phyloP scores from a whole-genome alignment of 306 rosid species.

The Astragalus membranaceus region DNA sequence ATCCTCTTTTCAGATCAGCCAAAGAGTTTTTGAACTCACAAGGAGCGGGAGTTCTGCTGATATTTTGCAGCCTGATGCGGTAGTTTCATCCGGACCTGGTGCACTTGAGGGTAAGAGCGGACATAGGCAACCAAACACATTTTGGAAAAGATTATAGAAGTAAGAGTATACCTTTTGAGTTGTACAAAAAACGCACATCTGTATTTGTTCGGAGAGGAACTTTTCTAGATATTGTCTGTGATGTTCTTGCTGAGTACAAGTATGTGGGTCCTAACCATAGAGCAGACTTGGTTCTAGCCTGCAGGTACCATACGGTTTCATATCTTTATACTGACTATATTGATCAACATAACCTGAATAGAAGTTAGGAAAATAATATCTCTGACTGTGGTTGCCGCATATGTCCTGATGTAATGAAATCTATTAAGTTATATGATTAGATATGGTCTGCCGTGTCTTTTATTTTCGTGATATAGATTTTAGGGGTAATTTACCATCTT shows the following conservation, averaged over 20 bases:
- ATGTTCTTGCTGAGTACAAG: constrained; percentile 77
- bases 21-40: constrained; percentile 66
- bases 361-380: background rate
- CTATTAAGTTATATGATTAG: background rate
- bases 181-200: constrained; percentile 77
- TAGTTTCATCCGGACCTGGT: constrained; percentile 21
- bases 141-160: constrained; percentile 30
- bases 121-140: constrained; percentile 25
- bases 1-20: constrained; percentile 69
- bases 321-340: constrained; percentile 1
- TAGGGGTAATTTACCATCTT: background rate
- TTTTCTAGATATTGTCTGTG: constrained; percentile 74
- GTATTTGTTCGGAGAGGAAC: constrained; percentile 53
- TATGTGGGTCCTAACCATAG: constrained; percentile 92
- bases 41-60: constrained; percentile 35
- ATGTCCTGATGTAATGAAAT: background rate
- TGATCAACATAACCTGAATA: constrained; percentile 7
- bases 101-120: constrained; percentile 28
- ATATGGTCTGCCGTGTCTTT: constrained; percentile 3
- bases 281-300: constrained; percentile 70
- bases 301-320: constrained; percentile 53
- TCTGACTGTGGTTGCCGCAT: background rate
- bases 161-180: constrained; percentile 62
- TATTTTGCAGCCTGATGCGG: constrained; percentile 37
- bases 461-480: background rate